A percentile compares a stretch with the other conserved stretches of the same genome.
Evolutionary conservation across 1,284 basidiomycete species (phyloP).

Genomic region (Lentinula novae-zelandiae): DNA sequence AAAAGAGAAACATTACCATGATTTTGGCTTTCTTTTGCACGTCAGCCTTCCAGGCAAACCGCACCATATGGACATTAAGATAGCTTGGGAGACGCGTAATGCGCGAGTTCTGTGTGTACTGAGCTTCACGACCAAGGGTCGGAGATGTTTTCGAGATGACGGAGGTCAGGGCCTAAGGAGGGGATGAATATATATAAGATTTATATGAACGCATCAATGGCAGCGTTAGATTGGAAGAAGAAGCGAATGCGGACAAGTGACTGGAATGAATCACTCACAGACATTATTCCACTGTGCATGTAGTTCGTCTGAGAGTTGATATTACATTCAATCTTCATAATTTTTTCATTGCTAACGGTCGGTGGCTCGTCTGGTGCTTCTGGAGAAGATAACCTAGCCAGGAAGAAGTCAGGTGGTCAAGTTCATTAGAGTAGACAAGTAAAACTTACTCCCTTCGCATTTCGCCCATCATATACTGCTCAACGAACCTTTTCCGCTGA

Average conservation of each 20-base stretch:
- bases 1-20: slow-evolving; percentile 50
- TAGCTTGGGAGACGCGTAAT: slow-evolving; percentile 84
- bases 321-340: slow-evolving; percentile 92
- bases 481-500: slow-evolving; percentile 59
- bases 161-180: slow-evolving; percentile 71
- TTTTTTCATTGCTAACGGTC: slow-evolving; percentile 64
- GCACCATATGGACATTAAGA: slow-evolving; percentile 88
- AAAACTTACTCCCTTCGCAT: slow-evolving; percentile 75
- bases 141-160: slow-evolving; percentile 86
- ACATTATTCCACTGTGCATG: slow-evolving; percentile 84
- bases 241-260: background rate
- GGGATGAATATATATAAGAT: background rate
- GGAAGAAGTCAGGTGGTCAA: background rate
- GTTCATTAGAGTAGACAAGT: slow-evolving; percentile 9
- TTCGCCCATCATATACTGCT: slow-evolving; percentile 82
- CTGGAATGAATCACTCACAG: slow-evolving; percentile 47
- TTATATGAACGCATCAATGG: background rate
- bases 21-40: slow-evolving; percentile 92
- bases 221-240: too few species aligned
- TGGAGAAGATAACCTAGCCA: slow-evolving; percentile 36
- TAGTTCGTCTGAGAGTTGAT: slow-evolving; percentile 87
- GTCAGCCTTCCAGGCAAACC: slow-evolving; percentile 94
- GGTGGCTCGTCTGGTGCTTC: slow-evolving; percentile 82
- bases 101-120: slow-evolving; percentile 82
- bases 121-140: slow-evolving; percentile 74